Evolutionary conservation across 805 yeast species (phyloP).

Genomic region (Saturnispora quitensis): DNA sequence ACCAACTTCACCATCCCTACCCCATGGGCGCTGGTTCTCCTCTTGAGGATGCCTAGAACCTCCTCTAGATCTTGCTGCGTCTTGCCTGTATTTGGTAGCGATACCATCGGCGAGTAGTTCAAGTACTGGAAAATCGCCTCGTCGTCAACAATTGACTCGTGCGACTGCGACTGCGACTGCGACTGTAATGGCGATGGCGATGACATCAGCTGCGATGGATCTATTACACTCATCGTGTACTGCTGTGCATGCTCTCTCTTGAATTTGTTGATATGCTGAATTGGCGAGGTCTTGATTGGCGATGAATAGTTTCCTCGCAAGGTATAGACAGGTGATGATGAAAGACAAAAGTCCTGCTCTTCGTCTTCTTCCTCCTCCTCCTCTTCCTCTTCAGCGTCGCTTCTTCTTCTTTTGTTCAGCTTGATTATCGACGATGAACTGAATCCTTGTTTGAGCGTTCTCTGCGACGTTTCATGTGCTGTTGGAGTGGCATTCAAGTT

Average conservation of each 20-base stretch:
- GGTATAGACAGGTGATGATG: neutral
- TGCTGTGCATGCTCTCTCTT: neutral
- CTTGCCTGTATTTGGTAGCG: constrained; percentile 3
- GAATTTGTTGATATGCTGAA: neutral
- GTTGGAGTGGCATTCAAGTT: constrained; percentile 16
- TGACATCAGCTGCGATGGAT: neutral
- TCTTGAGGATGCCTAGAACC: neutral
- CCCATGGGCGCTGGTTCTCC: neutral
- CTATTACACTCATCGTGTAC: neutral
- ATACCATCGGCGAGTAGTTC: constrained; percentile 11
- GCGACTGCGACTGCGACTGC: neutral
- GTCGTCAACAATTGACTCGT: constrained; percentile 1
- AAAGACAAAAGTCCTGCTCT: neutral
- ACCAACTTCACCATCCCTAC: neutral
- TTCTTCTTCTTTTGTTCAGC: constrained; percentile 13
- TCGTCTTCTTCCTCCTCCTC: neutral
- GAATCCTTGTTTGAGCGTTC: constrained; percentile 23
- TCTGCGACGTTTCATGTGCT: constrained; percentile 23
- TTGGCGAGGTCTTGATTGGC: neutral
- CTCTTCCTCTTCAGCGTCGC: neutral
- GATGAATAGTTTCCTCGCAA: neutral
- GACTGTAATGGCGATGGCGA: neutral
- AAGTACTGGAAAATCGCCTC: constrained; percentile 8
- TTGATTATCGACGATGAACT: constrained; percentile 27
- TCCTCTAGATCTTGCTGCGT: neutral